Base-by-base conservation (phyloP, 495 filamentous ascomycete genomes). In the Xylaria bambusicola region DNA sequence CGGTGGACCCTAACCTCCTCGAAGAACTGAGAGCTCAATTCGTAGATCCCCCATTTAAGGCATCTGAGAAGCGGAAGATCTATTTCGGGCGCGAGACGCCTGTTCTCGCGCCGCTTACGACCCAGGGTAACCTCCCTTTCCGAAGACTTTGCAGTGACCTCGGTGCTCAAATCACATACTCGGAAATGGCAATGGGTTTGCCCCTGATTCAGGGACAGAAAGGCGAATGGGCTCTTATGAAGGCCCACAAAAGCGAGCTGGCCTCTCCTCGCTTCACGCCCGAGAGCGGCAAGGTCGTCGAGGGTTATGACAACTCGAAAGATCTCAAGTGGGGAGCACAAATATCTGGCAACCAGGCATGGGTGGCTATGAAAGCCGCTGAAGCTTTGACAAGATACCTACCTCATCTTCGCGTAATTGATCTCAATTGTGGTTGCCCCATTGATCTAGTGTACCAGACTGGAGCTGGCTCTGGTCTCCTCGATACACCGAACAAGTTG, bases 101-200 rank as follows among this genome's bases (percentile, higher is more conserved):
- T 0, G 83, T 92, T 23, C 80, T 98, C 17, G 94, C 95, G 2
- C 94, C 94, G 41, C 67, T 82, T 17, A 87, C 94, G 0, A 98
- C 94, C 2, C 94, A 97, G 73, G 94, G 94, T n/a, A 98, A 98
- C 65, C 77, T 98, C 26, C 95, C 94, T 1, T 98, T 97, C 78
- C 88, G 94, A 44, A 84, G 95, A 51, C 84, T 98, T n/a, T 98
- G 94, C 66, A 85, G 87, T 0, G 86, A 88, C 51, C 83, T 97
- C 18, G 95, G 94, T 21, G 93, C 94, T 18, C 90, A 96, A 62
- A 76, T 95, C 35, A 98, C 93, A 3, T 98, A 97, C 77, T 98
- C 94, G 0, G 94, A 98, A 69, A 98, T 98, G 94, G 94, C 95
- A 3, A 90, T 98, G 86, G 85, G 91, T 36, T 72, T 96, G 64